These are phyloP conservation scores for Lippia alba DNA, from an alignment of 305 asterid genomes.

Conservation along the genomic window DNA sequence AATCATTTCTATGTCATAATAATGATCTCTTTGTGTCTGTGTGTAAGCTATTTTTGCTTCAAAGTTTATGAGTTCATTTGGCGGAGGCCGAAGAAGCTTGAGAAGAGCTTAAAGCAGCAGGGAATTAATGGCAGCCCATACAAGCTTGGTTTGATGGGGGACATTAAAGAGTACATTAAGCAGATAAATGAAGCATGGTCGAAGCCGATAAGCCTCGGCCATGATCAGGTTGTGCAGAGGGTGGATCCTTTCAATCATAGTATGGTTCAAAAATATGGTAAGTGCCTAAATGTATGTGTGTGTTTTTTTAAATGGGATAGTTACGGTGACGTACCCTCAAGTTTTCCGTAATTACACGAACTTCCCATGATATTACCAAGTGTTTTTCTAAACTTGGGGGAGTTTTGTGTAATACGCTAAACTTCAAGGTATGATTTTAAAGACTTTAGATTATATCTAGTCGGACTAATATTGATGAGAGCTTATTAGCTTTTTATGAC, in stretches of 20 bases:
- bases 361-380: too few species aligned
- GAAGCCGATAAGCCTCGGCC: constrained; percentile 53
- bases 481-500: too few species aligned
- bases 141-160: constrained; percentile 44
- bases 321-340: too few species aligned
- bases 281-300: background rate
- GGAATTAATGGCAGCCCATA: constrained; percentile 48
- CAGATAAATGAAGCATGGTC: constrained; percentile 53
- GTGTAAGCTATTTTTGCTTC: constrained; percentile 33
- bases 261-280: constrained; percentile 50
- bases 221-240: constrained; percentile 41
- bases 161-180: constrained; percentile 42
- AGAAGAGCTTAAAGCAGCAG: constrained; percentile 43
- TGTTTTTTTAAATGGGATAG: too few species aligned
- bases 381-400: too few species aligned
- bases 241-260: constrained; percentile 55
- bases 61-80: constrained; percentile 41
- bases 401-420: too few species aligned
- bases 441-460: too few species aligned
- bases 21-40: constrained; percentile 27
- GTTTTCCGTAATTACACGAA: too few species aligned
- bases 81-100: constrained; percentile 52
- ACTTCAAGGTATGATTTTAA: too few species aligned
- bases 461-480: too few species aligned
- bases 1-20: constrained; percentile 30